Evolutionary conservation across 805 yeast genomes (phyloP).

Genomic region (Myxozyma vanderwaltii): DNA sequence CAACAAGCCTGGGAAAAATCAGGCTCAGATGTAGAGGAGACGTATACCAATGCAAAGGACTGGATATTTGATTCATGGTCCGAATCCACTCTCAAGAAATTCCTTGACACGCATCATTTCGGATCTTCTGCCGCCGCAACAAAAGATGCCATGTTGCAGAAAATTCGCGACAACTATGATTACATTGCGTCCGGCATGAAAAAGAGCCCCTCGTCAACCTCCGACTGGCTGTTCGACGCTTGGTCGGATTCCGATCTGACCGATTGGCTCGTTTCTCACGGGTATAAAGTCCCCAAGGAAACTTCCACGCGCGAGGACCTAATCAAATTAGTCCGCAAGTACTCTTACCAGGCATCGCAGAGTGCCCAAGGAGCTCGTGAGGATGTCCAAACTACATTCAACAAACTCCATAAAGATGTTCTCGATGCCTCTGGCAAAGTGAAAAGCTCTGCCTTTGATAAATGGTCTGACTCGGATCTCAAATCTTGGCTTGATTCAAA

Average conservation of each 20-base stretch:
- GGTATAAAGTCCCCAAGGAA: conserved; percentile 27
- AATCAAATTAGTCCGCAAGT: conserved; percentile 16
- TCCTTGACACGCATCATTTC: conserved; percentile 22
- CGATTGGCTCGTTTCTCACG: conserved; percentile 31
- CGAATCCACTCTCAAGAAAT: conserved; percentile 23
- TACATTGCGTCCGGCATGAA: conserved; percentile 16
- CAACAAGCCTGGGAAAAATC: conserved; percentile 14
- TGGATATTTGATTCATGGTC: conserved; percentile 29
- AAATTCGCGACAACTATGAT: conserved; percentile 28
- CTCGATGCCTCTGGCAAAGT: conserved; percentile 45
- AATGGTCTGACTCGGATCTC: conserved; percentile 49
- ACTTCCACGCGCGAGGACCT: conserved; percentile 18
- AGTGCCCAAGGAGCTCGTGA: not conserved
- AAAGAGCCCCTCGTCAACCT: not conserved
- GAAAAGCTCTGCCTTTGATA: conserved; percentile 44
- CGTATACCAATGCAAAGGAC: conserved; percentile 16
- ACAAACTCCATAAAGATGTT: conserved; percentile 41
- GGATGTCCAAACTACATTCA: conserved; percentile 31
- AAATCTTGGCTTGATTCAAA: conserved; percentile 49
- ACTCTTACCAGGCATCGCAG: conserved; percentile 24
- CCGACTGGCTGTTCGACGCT: conserved; percentile 35
- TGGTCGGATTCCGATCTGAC: conserved; percentile 35
- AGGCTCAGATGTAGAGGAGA: conserved; percentile 11
- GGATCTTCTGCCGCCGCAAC: conserved; percentile 16
- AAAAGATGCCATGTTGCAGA: conserved; percentile 18